Evolutionary conservation across 148 eudicot genomes (phyloP).

Genomic region (Chenopodium suecicum): DNA sequence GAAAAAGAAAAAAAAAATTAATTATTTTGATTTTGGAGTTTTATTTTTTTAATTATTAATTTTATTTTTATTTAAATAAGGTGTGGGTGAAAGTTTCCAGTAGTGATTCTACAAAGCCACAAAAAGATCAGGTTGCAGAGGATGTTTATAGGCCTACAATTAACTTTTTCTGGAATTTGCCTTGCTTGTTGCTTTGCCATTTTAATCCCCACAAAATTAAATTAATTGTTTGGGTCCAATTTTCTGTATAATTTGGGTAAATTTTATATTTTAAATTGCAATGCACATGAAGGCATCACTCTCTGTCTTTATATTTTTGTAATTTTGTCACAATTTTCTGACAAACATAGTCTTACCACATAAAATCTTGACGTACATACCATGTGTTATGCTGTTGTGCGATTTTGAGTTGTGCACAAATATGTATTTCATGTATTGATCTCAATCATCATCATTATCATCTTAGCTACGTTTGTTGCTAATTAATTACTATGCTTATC

Average conservation of each 20-base stretch:
- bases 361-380: too few species aligned
- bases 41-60: too few species aligned
- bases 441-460: too few species aligned
- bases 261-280: conserved; percentile 1
- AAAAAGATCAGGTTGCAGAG: not conserved
- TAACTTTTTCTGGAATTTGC: not conserved
- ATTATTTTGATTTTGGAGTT: not conserved
- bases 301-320: conserved; percentile 1
- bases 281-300: conserved; percentile 14
- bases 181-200: not conserved
- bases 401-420: too few species aligned
- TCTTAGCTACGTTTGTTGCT: too few species aligned
- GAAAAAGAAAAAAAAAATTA: not conserved
- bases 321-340: not conserved
- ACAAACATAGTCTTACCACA: not conserved
- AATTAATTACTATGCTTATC: too few species aligned
- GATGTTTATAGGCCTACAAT: conserved; percentile 5
- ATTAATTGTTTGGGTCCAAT: conserved; percentile 7
- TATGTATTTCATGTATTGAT: too few species aligned
- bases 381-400: too few species aligned
- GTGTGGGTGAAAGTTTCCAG: not conserved
- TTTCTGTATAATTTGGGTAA: not conserved
- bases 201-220: conserved; percentile 5
- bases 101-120: not conserved
- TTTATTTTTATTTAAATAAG: too few species aligned